Evolutionary conservation across 306 rosid genomes (phyloP), one percentile per base, ranked within the genome.

Genomic region (Cicer bijugum): DNA sequence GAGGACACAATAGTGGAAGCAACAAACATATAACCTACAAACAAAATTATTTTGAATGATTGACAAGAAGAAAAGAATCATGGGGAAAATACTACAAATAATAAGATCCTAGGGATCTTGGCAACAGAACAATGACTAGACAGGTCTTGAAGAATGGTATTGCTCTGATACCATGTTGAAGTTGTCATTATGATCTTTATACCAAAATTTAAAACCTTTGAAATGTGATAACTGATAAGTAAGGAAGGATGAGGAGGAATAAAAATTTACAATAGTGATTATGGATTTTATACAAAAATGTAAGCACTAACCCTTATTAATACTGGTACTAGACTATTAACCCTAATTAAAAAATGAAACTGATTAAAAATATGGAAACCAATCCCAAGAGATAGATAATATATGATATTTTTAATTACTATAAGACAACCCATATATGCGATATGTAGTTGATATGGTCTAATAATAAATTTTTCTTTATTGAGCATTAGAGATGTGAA

Each of bases 321-420:
- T 62, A 38, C 69, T 40, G 6, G 15, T 3, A 9, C 69, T 42
- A 64, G 69, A 40, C 28, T 43, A 64, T 16, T 9, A 14, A 64
- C 28, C 15, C 51, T 63, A 63, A 9, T 63, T 39, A 15, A 16
- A 63, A n/a, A 9, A 1, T 5, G 6, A 42, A 64, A 43, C 7
- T 16, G 42, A 8, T 12, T 42, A 64, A 14, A 42, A 40, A 40
- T 16, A 9, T 40, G 16, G 69, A 64, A 64, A 64, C 20, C 35
- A 42, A 16, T 40, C 50, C 33, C 16, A 63, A 63, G 69, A 60
- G 45, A 63, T 61, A 60, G 45, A 40, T 61, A 37, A n/a, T 37
- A 37, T 59, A 59, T 55, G 60, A 37, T 33, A 33, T 59, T 59
- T 59, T 28, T 33, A 59, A 12, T 59, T 59, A 28, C 65, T 33